These are phyloP conservation scores for Exophiala mesophila DNA, from an alignment of 2,329 filamentous ascomycete genomes.

Conservation along the genomic window DNA sequence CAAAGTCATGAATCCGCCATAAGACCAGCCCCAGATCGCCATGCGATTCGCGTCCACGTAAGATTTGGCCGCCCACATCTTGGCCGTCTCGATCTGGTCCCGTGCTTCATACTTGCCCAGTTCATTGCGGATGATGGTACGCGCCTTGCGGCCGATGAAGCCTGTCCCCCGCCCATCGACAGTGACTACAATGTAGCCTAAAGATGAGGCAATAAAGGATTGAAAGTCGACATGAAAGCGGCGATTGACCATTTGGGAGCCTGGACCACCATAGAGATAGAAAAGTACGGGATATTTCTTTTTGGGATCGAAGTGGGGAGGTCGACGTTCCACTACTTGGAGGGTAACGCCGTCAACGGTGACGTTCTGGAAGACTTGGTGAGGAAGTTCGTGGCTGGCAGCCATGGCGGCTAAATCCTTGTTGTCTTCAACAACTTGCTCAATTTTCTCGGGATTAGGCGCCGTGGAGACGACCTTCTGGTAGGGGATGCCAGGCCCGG, in stretches of 20 bases:
- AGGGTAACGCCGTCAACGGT: conserved; percentile 73
- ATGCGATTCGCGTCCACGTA: conserved; percentile 81
- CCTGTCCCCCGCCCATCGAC: conserved; percentile 92
- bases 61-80: conserved; percentile 71
- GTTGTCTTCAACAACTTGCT: conserved; percentile 75
- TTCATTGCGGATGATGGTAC: conserved; percentile 75
- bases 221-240: conserved; percentile 83
- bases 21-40: conserved; percentile 98
- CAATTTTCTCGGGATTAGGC: conserved; percentile 58
- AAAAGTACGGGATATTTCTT: conserved; percentile 86
- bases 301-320: conserved; percentile 76
- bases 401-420: conserved; percentile 62
- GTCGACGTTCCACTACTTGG: conserved; percentile 75
- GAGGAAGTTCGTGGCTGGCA: conserved; percentile 72
- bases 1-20: conserved; percentile 89
- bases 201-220: conserved; percentile 73
- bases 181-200: conserved; percentile 92
- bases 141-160: conserved; percentile 76
- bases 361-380: conserved; percentile 75
- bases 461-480: conserved; percentile 86
- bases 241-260: conserved; percentile 82
- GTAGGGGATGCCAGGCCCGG: conserved; percentile 80
- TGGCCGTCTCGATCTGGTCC: conserved; percentile 87
- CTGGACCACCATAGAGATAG: conserved; percentile 88
- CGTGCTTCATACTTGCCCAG: conserved; percentile 79